These are phyloP conservation scores for cucumber (Cucumis sativus) DNA, from an alignment of 306 rosid genomes.

Conservation along the genomic window DNA sequence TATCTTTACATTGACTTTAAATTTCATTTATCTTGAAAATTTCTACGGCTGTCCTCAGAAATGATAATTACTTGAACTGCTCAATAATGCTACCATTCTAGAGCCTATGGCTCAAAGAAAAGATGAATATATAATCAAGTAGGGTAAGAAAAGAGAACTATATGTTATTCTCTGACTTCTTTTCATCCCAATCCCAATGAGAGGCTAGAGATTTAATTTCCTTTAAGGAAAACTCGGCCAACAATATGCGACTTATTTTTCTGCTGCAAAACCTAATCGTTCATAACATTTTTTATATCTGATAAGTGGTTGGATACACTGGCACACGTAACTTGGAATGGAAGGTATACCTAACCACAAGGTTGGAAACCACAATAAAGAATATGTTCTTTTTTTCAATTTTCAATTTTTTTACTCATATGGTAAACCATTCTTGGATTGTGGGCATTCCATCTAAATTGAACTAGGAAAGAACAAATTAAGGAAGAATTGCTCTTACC, in stretches of 20 bases:
- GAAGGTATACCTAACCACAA: not conserved
- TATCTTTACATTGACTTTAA: not conserved
- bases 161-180: not conserved
- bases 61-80: not conserved
- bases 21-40: not conserved
- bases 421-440: not conserved
- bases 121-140: not conserved
- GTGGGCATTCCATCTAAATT: not conserved
- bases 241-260: not conserved
- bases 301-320: not conserved
- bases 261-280: not conserved
- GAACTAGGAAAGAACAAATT: not conserved
- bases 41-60: not conserved
- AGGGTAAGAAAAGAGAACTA: not conserved
- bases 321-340: not conserved
- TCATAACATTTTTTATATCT: not conserved
- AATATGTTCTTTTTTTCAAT: not conserved
- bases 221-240: not conserved
- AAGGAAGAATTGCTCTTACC: not conserved
- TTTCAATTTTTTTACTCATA: not conserved
- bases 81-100: not conserved
- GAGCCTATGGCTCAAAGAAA: not conserved
- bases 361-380: not conserved
- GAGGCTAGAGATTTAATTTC: not conserved
- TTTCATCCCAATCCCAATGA: not conserved